These are phyloP conservation scores for Sporisorium iseilematis-ciliati DNA, from an alignment of 1,284 basidiomycete genomes.

Conservation along the genomic window DNA sequence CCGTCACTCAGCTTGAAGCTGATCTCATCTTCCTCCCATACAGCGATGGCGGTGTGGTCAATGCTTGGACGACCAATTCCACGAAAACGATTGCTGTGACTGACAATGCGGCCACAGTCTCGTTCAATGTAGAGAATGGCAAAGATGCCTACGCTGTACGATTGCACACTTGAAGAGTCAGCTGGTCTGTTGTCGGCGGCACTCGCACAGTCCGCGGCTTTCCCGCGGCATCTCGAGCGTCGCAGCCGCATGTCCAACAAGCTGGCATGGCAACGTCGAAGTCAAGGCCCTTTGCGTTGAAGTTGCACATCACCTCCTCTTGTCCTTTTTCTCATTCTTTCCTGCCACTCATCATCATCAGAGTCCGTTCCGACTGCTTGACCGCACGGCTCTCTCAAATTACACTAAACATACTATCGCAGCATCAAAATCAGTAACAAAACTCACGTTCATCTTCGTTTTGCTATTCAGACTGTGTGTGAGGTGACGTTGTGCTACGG, in stretches of 20 bases:
- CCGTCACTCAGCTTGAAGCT: slow-evolving; percentile 10
- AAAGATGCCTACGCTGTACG: slow-evolving; percentile 17
- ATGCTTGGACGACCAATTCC: slow-evolving; percentile 11
- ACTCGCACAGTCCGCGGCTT: too few relatives aligned
- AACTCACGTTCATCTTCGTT: not conserved
- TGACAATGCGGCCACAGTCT: slow-evolving; percentile 12
- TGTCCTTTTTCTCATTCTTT: not conserved
- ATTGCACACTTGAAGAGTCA: slow-evolving; percentile 4
- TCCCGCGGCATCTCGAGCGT: slow-evolving; percentile 10
- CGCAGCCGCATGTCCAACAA: slow-evolving; percentile 64
- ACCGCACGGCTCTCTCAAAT: slow-evolving; percentile 8
- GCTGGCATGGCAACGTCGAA: slow-evolving; percentile 62
- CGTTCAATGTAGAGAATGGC: slow-evolving; percentile 13
- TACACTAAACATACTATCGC: slow-evolving; percentile 6
- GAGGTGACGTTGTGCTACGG: too few relatives aligned
- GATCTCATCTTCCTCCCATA: slow-evolving; percentile 15
- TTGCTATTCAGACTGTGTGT: too few relatives aligned
- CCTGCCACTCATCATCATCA: not conserved
- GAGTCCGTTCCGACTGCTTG: not conserved
- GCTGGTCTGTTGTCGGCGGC: too few relatives aligned
- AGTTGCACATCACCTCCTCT: not conserved
- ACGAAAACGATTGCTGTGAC: slow-evolving; percentile 9
- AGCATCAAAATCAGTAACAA: slow-evolving; percentile 10
- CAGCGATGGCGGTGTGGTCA: slow-evolving; percentile 13
- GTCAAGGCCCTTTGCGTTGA: not conserved